A percentile compares a stretch with the other conserved stretches of the same genome.
Conservation (phyloP, 1,139 yeast genomes). For the Tardiomyces digboiensis region DNA sequence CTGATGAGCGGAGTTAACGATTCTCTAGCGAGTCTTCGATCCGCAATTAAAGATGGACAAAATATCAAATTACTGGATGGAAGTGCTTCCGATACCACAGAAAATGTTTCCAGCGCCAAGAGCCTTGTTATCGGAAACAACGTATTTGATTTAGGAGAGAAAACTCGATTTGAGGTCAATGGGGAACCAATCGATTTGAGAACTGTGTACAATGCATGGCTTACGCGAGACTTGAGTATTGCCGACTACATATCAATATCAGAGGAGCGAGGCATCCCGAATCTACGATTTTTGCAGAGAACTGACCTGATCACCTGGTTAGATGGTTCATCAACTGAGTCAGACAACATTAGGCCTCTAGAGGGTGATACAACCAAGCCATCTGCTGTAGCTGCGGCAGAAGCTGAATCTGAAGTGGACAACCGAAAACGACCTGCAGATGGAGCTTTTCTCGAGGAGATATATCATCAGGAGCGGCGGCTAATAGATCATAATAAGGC, state of each 20-base stretch:
- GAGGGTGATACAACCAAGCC: slow-evolving; percentile 1
- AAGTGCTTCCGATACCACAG: slow-evolving; percentile 7
- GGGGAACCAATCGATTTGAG: slow-evolving; percentile 36
- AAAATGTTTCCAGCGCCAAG: slow-evolving; percentile 15
- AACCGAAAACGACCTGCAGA: slow-evolving; percentile 2
- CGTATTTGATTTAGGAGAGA: slow-evolving; percentile 28
- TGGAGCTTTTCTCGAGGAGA: slow-evolving; percentile 36
- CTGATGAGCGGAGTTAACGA: neutral
- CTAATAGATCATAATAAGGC: slow-evolving; percentile 72
- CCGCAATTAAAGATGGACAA: neutral
- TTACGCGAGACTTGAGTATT: slow-evolving; percentile 61
- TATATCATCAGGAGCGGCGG: slow-evolving; percentile 52
- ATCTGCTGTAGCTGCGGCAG: slow-evolving; percentile 5
- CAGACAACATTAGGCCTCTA: slow-evolving; percentile 18
- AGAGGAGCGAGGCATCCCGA: slow-evolving; percentile 51
- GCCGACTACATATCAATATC: slow-evolving; percentile 79
- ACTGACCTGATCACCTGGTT: slow-evolving; percentile 80
- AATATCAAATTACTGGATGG: neutral
- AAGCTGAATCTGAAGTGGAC: slow-evolving; percentile 11
- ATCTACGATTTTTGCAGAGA: slow-evolving; percentile 78
- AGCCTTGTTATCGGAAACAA: slow-evolving; percentile 13
- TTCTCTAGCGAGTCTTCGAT: neutral
- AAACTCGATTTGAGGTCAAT: slow-evolving; percentile 47
- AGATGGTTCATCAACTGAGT: slow-evolving; percentile 45
- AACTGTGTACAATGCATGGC: slow-evolving; percentile 74